Evolutionary conservation across 768 basidiomycete genomes (phyloP), one percentile per base, ranked within the genome.

Genomic region (Multifurca ochricompacta): DNA sequence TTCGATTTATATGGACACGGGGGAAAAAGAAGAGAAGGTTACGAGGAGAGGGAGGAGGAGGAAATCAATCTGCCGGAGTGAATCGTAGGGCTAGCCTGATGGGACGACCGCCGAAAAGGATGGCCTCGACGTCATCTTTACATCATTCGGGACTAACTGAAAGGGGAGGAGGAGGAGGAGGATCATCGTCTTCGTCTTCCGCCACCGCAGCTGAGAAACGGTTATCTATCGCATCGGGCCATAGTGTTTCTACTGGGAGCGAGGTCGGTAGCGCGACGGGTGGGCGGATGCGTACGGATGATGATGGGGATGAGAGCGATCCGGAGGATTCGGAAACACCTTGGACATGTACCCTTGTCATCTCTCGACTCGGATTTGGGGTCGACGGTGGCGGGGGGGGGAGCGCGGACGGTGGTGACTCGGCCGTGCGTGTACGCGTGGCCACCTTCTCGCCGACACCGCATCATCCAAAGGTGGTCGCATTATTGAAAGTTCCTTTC

Each of bases 271-370:
- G 25, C 41, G 21, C 42, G 42, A 14, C 46, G 39, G 34, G 40
- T 6, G 6, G 32, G 42, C 14, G 34, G 44, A 54, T 28, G 35
- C 14, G 32, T 21, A 47, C 60, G 13, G 58, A 65, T n/a, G 80
- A 81, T 40, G 77, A 78, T 3, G 89, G 76, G 1, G 83, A 87
- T 18, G 93, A 93, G 39, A 91, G 87, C 55, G 93, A 97, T 63
- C 88, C 93, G 0, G 94, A 97, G 66, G 94, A 96, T 64, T 90
- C 88, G 39, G 94, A 97, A 69, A 92, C 91, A 31, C 91, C 94
- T 0, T 96, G 93, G 92, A 82, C 84, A 44, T 96, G 94, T 64
- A 81, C 80, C 21, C 74, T 92, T 60, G 81, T 82, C 56, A 72
- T 85, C 34, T 77, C 82, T 21, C 70, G 78, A 31, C 66, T 74